phyloP scores from a whole-genome alignment of 192 early-diverging fungal genomes.

The Backusella mclennaniae region DNA sequence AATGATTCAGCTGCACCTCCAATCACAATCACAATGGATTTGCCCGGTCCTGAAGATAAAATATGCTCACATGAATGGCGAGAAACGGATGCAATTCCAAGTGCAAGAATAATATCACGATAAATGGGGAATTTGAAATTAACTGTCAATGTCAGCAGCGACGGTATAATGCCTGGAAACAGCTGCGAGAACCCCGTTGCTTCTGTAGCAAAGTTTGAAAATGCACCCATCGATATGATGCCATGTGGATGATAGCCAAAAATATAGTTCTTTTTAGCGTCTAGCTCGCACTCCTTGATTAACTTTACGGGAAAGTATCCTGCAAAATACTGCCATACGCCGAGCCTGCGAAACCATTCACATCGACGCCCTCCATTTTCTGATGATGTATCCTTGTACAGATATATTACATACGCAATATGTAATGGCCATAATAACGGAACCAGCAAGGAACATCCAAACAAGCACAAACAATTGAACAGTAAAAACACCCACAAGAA shows the following conservation, averaged over 20 bases:
- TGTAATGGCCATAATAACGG: slow-evolving; percentile 52
- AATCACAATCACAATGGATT: slow-evolving; percentile 77
- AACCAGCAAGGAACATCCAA: slow-evolving; percentile 65
- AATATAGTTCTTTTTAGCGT: slow-evolving; percentile 29
- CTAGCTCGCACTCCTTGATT: slow-evolving; percentile 45
- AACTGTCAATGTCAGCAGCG: slow-evolving; percentile 78
- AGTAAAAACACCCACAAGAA: slow-evolving; percentile 61
- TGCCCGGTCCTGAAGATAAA: slow-evolving; percentile 62
- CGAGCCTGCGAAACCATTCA: slow-evolving; percentile 44
- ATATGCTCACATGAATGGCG: slow-evolving; percentile 76
- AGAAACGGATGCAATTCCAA: slow-evolving; percentile 81
- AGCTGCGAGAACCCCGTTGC: slow-evolving; percentile 66
- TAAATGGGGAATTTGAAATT: slow-evolving; percentile 90
- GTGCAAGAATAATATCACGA: slow-evolving; percentile 77
- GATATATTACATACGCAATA: slow-evolving; percentile 73
- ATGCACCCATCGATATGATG: slow-evolving; percentile 80
- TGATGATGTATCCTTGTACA: slow-evolving; percentile 64
- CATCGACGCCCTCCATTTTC: slow-evolving; percentile 73
- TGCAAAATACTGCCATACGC: slow-evolving; percentile 71
- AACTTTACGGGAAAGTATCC: slow-evolving; percentile 82
- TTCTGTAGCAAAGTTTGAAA: slow-evolving; percentile 79
- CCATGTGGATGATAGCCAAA: slow-evolving; percentile 87
- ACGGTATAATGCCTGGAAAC: slow-evolving; percentile 78
- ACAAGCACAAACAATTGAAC: slow-evolving; percentile 41
- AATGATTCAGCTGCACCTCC: slow-evolving; percentile 89